Percentiles rank a stretch among this genome's conserved stretches.
Conservation (phyloP, 495 filamentous ascomycete genomes). For the Acidomyces sp. region DNA sequence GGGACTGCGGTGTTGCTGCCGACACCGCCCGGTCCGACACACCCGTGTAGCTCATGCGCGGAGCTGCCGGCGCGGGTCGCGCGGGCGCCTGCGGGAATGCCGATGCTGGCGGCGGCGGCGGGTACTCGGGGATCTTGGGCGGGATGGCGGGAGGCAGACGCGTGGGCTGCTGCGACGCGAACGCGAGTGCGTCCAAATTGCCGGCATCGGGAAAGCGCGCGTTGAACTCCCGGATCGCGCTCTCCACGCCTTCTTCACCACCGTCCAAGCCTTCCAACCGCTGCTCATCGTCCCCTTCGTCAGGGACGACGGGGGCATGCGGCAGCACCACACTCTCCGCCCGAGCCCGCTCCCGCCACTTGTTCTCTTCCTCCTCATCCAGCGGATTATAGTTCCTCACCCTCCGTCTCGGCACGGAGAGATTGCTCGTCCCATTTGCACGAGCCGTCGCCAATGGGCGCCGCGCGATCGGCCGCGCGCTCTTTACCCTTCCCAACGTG, state of each 20-base stretch:
- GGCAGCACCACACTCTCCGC: slow-evolving; percentile 39
- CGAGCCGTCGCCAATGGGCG: slow-evolving; percentile 41
- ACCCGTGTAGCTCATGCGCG: slow-evolving; percentile 77
- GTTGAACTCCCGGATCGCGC: slow-evolving; percentile 54
- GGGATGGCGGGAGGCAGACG: slow-evolving; percentile 8
- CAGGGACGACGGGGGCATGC: slow-evolving; percentile 32
- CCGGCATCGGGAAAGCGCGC: slow-evolving; percentile 68
- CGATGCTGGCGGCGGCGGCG: slow-evolving; percentile 5
- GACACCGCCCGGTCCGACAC: slow-evolving; percentile 54
- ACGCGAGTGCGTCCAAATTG: slow-evolving; percentile 55
- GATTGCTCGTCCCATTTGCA: slow-evolving; percentile 26
- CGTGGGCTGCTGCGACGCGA: slow-evolving; percentile 35
- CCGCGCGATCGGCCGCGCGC: slow-evolving; percentile 38
- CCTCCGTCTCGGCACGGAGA: slow-evolving; percentile 42
- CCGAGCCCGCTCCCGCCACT: slow-evolving; percentile 47
- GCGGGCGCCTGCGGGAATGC: slow-evolving; percentile 35
- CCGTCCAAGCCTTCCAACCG: slow-evolving; percentile 26
- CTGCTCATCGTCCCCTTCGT: slow-evolving; percentile 29
- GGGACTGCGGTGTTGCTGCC: slow-evolving; percentile 37
- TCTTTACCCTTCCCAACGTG: slow-evolving; percentile 40
- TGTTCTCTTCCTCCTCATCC: slow-evolving; percentile 46
- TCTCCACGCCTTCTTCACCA: slow-evolving; percentile 39
- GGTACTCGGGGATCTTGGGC: slow-evolving; percentile 10
- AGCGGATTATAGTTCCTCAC: slow-evolving; percentile 46
- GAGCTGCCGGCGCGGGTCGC: slow-evolving; percentile 72